Evolutionary conservation across 768 basidiomycete genomes (phyloP).

Genomic region (Russula griseocarnosa): DNA sequence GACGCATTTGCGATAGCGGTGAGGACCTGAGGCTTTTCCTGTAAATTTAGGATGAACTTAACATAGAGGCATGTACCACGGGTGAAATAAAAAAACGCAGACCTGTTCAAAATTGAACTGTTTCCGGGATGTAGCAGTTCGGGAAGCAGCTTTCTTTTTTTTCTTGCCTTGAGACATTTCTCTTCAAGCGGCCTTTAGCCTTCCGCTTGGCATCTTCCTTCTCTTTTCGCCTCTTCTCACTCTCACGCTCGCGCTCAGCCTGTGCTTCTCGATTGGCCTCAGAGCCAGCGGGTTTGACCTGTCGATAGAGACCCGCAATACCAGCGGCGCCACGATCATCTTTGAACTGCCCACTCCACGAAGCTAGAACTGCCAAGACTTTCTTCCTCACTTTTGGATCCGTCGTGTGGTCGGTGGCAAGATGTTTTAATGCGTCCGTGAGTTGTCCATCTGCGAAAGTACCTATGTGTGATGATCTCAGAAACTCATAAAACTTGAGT

Average conservation of each 20-base stretch:
- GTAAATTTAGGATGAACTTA: not conserved
- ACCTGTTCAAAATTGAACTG: slow-evolving; percentile 84
- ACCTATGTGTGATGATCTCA: slow-evolving; percentile 40
- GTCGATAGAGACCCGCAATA: slow-evolving; percentile 64
- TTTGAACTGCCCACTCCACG: slow-evolving; percentile 77
- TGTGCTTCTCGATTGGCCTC: slow-evolving; percentile 19
- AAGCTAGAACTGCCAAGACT: slow-evolving; percentile 63
- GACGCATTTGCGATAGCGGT: slow-evolving; percentile 82
- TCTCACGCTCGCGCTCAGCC: slow-evolving; percentile 27
- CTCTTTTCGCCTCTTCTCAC: slow-evolving; percentile 22
- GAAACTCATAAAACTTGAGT: not conserved
- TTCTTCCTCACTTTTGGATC: slow-evolving; percentile 89
- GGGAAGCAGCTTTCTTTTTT: slow-evolving; percentile 26
- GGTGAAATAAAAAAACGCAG: slow-evolving; percentile 24
- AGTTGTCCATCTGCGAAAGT: slow-evolving; percentile 77
- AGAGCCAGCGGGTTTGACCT: slow-evolving; percentile 38
- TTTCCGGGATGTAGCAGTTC: slow-evolving; percentile 28
- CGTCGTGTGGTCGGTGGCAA: slow-evolving; percentile 66
- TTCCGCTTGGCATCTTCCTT: slow-evolving; percentile 31
- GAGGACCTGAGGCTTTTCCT: slow-evolving; percentile 92
- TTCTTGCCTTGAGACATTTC: slow-evolving; percentile 31
- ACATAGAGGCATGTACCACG: not conserved
- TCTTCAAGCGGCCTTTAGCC: no score
- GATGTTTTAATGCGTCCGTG: slow-evolving; percentile 72
- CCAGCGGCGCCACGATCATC: slow-evolving; percentile 72